phyloP scores from a whole-genome alignment of 2,329 filamentous ascomycete genomes.

The Neofusicoccum umdonicola region DNA sequence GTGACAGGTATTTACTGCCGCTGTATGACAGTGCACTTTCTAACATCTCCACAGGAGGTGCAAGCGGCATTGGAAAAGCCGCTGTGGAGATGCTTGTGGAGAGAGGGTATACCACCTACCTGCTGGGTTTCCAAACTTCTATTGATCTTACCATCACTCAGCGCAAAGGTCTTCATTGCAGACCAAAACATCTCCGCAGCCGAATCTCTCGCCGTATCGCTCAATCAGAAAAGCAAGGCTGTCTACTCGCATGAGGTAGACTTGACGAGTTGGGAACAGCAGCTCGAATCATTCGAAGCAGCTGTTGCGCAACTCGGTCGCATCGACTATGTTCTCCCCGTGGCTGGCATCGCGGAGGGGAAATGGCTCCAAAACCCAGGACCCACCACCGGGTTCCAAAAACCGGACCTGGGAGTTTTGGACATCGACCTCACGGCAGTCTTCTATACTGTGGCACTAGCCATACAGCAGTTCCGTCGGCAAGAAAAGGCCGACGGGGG shows the following conservation, averaged over 20 bases:
- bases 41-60: not conserved
- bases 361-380: slow-evolving; percentile 28
- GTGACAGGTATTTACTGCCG: not conserved
- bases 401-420: slow-evolving; percentile 39
- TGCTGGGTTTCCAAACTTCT: not conserved
- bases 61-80: slow-evolving; percentile 34
- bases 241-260: slow-evolving; percentile 30
- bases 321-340: slow-evolving; percentile 42
- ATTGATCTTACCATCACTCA: slow-evolving; percentile 21
- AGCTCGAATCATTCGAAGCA: slow-evolving; percentile 36
- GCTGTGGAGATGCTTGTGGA: slow-evolving; percentile 30
- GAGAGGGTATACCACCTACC: slow-evolving; percentile 21
- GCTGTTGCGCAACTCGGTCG: slow-evolving; percentile 33
- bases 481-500: slow-evolving; percentile 35
- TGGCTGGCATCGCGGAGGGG: slow-evolving; percentile 43
- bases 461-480: slow-evolving; percentile 45
- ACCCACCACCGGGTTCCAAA: slow-evolving; percentile 28
- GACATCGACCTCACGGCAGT: slow-evolving; percentile 44
- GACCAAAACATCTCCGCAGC: slow-evolving; percentile 33
- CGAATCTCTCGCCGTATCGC: slow-evolving; percentile 24
- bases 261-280: slow-evolving; percentile 37
- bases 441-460: slow-evolving; percentile 42
- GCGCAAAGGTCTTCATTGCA: slow-evolving; percentile 52
- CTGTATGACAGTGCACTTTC: slow-evolving; percentile 1
- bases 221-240: slow-evolving; percentile 20